Conservation (phyloP, 768 basidiomycete species). For the Tephrocybe sp. region DNA sequence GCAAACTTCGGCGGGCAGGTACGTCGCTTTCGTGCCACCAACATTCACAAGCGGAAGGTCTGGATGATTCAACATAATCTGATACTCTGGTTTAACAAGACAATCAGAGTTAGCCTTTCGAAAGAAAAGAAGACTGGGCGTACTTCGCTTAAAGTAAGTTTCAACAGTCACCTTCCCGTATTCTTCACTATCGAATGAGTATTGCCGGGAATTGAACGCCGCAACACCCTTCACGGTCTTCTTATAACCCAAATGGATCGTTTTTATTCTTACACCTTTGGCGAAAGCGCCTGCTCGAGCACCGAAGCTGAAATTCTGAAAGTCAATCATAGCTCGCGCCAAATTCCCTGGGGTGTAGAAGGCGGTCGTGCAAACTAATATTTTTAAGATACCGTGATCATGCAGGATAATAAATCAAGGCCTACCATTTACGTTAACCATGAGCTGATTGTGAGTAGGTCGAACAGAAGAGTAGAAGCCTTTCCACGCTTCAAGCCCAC, state of each 20-base stretch:
- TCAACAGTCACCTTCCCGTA: conserved; percentile 55
- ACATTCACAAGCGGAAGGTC: conserved; percentile 60
- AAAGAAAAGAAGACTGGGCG: conserved; percentile 30
- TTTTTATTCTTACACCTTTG: conserved; percentile 61
- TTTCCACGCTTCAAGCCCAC: conserved; percentile 52
- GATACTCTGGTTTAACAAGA: conserved; percentile 48
- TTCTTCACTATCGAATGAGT: conserved; percentile 59
- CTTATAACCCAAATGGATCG: conserved; percentile 69
- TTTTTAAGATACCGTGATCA: conserved; percentile 20
- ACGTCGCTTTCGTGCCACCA: conserved; percentile 43
- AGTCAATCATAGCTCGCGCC: conserved; percentile 56
- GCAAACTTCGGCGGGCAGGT: conserved; percentile 73
- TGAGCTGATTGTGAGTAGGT: conserved; percentile 50
- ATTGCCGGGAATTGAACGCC: conserved; percentile 41
- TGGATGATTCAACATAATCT: conserved; percentile 45
- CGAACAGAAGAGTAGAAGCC: conserved; percentile 63
- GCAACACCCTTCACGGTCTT: conserved; percentile 65
- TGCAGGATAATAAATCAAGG: conserved; percentile 26
- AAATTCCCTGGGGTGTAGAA: conserved; percentile 65
- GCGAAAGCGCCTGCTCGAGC: conserved; percentile 62
- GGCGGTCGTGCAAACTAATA: conserved; percentile 54
- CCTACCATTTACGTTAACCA: conserved; percentile 65
- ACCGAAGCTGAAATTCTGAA: conserved; percentile 51
- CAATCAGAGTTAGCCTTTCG: conserved; percentile 22
- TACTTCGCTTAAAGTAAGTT: conserved; percentile 66